Conservation (phyloP, 345 rosid genomes). For the Citropsis articulata region DNA sequence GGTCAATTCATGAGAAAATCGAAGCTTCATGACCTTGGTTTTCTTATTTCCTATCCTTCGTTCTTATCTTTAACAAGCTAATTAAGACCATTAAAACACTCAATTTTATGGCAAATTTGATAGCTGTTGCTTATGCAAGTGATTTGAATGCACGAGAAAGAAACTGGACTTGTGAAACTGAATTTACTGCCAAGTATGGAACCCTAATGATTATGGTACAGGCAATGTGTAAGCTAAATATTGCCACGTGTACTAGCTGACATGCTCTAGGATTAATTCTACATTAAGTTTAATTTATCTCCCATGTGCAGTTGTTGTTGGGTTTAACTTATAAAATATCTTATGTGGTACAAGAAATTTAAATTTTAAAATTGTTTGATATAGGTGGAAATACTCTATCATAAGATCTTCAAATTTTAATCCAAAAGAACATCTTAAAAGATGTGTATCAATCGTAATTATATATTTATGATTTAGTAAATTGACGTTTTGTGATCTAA, state of each 20-base stretch:
- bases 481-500: neutral
- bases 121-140: constrained; percentile 4
- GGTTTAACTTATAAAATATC: neutral
- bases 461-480: too few species aligned
- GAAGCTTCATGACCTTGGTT: neutral
- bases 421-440: too few species aligned
- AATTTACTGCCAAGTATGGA: constrained; percentile 13
- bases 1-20: constrained; percentile 1
- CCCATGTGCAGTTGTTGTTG: neutral
- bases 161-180: constrained; percentile 4
- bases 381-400: neutral
- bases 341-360: neutral
- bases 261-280: neutral
- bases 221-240: neutral
- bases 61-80: constrained; percentile 7
- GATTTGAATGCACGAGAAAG: constrained; percentile 17
- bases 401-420: neutral
- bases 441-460: neutral
- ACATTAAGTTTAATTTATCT: neutral
- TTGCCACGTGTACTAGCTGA: constrained; percentile 18
- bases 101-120: neutral
- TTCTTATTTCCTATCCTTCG: neutral
- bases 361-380: too few species aligned
- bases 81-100: neutral
- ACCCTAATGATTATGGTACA: constrained; percentile 20